A percentile compares a stretch with the other conserved stretches of the same genome.
These are phyloP conservation scores for Ophiosphaerella herpotricha DNA, from an alignment of 2,329 filamentous ascomycete species.

Conservation along the genomic window DNA sequence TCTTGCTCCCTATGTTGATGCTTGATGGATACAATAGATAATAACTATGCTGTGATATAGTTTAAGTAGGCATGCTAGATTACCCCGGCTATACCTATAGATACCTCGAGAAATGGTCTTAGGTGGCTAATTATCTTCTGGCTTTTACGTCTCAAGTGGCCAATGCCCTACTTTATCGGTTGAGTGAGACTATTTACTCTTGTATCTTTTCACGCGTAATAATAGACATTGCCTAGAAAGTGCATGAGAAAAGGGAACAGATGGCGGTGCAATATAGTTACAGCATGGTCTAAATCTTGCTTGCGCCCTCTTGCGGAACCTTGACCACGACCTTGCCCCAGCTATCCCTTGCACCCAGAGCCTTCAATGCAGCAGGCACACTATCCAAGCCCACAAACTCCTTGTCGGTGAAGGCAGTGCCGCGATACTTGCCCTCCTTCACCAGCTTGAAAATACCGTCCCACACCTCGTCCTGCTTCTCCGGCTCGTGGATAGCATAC, in stretches of 20 bases:
- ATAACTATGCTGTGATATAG: too few relatives aligned
- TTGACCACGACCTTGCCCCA: constrained; percentile 97
- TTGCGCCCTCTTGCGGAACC: constrained; percentile 64
- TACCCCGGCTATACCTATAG: background rate
- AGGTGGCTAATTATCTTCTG: too few relatives aligned
- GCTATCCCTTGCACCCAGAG: constrained; percentile 78
- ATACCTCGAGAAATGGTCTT: too few relatives aligned
- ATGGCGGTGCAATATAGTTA: too few relatives aligned
- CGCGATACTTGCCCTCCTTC: constrained; percentile 74
- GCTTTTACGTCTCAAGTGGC: too few relatives aligned
- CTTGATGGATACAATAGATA: background rate
- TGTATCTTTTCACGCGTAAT: too few relatives aligned
- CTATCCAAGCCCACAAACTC: constrained; percentile 82
- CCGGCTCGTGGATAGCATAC: constrained; percentile 74
- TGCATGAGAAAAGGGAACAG: too few relatives aligned
- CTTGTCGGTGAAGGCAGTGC: constrained; percentile 81
- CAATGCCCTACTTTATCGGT: too few relatives aligned
- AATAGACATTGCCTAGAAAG: too few relatives aligned
- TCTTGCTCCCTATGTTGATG: background rate
- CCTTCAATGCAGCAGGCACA: constrained; percentile 75
- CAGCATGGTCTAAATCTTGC: constrained; percentile 36
- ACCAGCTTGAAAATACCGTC: constrained; percentile 79
- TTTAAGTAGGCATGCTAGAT: background rate
- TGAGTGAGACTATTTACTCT: too few relatives aligned
- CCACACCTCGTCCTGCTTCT: constrained; percentile 76